These are phyloP conservation scores for Collybia sordida DNA, from an alignment of 768 basidiomycete genomes.

Conservation along the genomic window DNA sequence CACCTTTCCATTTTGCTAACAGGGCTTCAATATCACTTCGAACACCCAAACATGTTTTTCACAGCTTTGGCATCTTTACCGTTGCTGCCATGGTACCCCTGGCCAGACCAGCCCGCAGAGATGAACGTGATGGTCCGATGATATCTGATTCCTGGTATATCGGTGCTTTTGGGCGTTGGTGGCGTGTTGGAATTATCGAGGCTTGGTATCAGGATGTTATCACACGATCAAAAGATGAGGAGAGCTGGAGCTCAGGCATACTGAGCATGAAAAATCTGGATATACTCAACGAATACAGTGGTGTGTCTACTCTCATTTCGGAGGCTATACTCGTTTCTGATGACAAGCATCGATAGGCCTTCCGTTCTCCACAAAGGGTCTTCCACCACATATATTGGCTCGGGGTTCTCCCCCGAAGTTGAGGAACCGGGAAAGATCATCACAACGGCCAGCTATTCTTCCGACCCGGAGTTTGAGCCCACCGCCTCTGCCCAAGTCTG, in stretches of 20 bases:
- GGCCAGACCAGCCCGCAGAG: conserved; percentile 35
- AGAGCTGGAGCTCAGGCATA: conserved; percentile 78
- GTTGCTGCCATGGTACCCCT: conserved; percentile 75
- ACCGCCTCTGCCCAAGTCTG: conserved; percentile 83
- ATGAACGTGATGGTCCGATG: conserved; percentile 47
- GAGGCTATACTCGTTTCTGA: conserved; percentile 5
- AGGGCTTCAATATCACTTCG: conserved; percentile 90
- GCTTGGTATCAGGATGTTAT: conserved; percentile 77
- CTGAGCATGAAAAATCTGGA: conserved; percentile 74
- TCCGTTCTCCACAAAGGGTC: conserved; percentile 48
- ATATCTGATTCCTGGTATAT: conserved; percentile 85
- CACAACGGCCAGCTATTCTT: conserved; percentile 34
- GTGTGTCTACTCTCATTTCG: conserved; percentile 35
- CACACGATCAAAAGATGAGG: conserved; percentile 62
- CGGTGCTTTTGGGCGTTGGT: conserved; percentile 91
- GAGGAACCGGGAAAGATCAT: conserved; percentile 56
- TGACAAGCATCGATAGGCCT: conserved; percentile 35
- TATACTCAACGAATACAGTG: conserved; percentile 63
- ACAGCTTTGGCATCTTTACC: conserved; percentile 84
- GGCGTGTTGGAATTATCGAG: conserved; percentile 79
- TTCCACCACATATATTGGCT: conserved; percentile 39
- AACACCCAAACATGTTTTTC: conserved; percentile 87
- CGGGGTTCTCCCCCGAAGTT: conserved; percentile 56
- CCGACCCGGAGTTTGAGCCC: conserved; percentile 68
- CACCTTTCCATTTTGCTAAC: conserved; percentile 84